Conservation (phyloP, 768 basidiomycete genomes). For the Phylloporus sp. region DNA sequence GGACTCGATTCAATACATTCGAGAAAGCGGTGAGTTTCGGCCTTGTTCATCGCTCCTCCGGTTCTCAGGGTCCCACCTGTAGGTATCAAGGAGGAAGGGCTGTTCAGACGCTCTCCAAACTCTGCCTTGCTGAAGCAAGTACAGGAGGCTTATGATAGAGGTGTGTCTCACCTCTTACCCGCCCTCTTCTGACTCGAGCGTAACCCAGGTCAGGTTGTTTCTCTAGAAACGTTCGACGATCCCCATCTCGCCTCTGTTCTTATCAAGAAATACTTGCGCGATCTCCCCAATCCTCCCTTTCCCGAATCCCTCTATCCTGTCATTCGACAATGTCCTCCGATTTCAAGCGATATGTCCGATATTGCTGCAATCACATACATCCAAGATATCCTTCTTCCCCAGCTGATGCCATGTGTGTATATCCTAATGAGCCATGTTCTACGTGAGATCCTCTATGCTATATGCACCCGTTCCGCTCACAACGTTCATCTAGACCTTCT, state of each 20-base stretch:
- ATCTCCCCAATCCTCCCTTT: constrained; percentile 77
- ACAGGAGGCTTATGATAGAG: constrained; percentile 82
- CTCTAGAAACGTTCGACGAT: constrained; percentile 69
- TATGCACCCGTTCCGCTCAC: constrained; percentile 6
- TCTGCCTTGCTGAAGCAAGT: constrained; percentile 68
- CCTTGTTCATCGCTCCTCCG: background rate
- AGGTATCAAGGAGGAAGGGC: constrained; percentile 68
- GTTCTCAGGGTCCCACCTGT: background rate
- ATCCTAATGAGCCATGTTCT: constrained; percentile 70
- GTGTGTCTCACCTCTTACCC: constrained; percentile 29
- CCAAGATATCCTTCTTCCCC: constrained; percentile 62
- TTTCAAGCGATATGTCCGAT: constrained; percentile 50
- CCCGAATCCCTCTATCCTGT: constrained; percentile 62
- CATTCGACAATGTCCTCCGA: constrained; percentile 64
- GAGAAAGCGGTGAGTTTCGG: constrained; percentile 44
- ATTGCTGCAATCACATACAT: constrained; percentile 61
- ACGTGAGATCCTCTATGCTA: constrained; percentile 39
- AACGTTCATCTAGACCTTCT: constrained; percentile 53
- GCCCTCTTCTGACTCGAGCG: constrained; percentile 6
- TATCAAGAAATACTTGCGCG: constrained; percentile 80
- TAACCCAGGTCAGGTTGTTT: constrained; percentile 66
- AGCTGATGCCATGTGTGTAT: constrained; percentile 65
- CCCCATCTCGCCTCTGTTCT: constrained; percentile 81
- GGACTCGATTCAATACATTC: constrained; percentile 69
- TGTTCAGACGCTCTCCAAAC: constrained; percentile 80